Evolutionary conservation across 2,329 filamentous ascomycete genomes (phyloP).

Genomic region (Talaromyces rugulosus): DNA sequence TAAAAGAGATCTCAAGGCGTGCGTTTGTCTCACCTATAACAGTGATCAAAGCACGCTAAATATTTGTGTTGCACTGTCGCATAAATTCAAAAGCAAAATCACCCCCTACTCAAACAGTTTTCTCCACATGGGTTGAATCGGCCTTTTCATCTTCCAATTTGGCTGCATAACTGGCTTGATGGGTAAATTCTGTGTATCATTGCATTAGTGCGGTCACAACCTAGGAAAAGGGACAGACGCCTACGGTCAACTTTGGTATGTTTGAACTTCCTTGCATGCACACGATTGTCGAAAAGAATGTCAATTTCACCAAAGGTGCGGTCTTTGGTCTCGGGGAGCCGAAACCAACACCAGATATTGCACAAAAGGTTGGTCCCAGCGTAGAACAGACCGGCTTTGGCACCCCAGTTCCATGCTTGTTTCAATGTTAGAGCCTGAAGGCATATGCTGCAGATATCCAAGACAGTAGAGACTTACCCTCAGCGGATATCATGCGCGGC

Average conservation of each 20-base stretch:
- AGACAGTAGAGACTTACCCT: constrained; percentile 35
- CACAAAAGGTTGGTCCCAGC: constrained; percentile 74
- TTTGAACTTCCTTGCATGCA: constrained; percentile 70
- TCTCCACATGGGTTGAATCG: constrained; percentile 2
- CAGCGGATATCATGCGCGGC: constrained; percentile 90
- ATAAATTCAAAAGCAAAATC: neutral
- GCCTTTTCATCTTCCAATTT: constrained; percentile 3
- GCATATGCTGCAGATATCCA: neutral
- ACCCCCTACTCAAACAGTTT: neutral
- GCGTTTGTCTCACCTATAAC: neutral
- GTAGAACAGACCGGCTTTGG: constrained; percentile 86
- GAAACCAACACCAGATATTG: constrained; percentile 76
- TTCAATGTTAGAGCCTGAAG: neutral
- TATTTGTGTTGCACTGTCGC: neutral
- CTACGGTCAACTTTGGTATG: constrained; percentile 46
- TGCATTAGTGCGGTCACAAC: neutral
- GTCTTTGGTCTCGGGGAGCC: constrained; percentile 73
- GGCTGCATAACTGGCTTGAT: neutral
- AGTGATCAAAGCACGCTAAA: neutral
- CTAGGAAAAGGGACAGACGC: neutral
- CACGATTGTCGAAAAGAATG: constrained; percentile 69
- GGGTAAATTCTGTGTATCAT: constrained; percentile 3
- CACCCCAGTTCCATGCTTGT: constrained; percentile 76
- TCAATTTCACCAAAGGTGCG: constrained; percentile 84
- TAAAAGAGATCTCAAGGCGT: neutral